phyloP scores from a whole-genome alignment of 495 filamentous ascomycete species.

The Penicillium maclennaniae region DNA sequence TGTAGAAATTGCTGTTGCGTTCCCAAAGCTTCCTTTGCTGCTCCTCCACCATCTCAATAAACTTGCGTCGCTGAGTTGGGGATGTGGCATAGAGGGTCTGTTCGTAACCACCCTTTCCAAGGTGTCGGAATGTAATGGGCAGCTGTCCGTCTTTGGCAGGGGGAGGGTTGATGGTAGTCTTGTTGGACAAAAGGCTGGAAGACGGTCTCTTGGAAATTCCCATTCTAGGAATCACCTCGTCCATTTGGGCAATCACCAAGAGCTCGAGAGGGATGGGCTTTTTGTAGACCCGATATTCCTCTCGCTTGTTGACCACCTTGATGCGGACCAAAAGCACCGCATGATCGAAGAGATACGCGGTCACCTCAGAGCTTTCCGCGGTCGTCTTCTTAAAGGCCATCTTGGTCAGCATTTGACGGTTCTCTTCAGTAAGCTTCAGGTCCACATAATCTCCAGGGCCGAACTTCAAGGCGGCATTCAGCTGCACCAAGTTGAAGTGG shows the following conservation, averaged over 20 bases:
- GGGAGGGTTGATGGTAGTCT: conserved; percentile 51
- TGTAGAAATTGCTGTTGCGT: conserved; percentile 85
- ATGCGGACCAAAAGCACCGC: conserved; percentile 83
- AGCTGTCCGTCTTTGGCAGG: conserved; percentile 67
- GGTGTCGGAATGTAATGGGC: conserved; percentile 96
- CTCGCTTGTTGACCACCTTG: conserved; percentile 87
- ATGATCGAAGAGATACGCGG: conserved; percentile 94
- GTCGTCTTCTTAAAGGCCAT: conserved; percentile 88
- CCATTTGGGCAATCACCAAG: conserved; percentile 92
- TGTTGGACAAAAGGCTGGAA: conserved; percentile 76
- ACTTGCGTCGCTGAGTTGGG: conserved; percentile 79
- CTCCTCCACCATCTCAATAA: conserved; percentile 90
- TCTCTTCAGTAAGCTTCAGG: conserved; percentile 89
- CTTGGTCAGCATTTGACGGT: conserved; percentile 88
- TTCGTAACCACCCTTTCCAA: conserved; percentile 95
- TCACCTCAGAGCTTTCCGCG: conserved; percentile 82
- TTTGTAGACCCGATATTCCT: conserved; percentile 90
- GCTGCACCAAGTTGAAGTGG: conserved; percentile 87
- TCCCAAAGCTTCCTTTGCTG: conserved; percentile 83
- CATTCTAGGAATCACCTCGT: conserved; percentile 78
- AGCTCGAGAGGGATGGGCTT: conserved; percentile 95
- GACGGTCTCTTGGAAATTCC: conserved; percentile 85
- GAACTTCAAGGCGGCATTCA: conserved; percentile 88
- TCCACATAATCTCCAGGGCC: conserved; percentile 84
- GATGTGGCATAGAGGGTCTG: conserved; percentile 83